Evolutionary conservation across 139 green algal genomes (phyloP).

Genomic region (Chlamydomonas asymmetrica): DNA sequence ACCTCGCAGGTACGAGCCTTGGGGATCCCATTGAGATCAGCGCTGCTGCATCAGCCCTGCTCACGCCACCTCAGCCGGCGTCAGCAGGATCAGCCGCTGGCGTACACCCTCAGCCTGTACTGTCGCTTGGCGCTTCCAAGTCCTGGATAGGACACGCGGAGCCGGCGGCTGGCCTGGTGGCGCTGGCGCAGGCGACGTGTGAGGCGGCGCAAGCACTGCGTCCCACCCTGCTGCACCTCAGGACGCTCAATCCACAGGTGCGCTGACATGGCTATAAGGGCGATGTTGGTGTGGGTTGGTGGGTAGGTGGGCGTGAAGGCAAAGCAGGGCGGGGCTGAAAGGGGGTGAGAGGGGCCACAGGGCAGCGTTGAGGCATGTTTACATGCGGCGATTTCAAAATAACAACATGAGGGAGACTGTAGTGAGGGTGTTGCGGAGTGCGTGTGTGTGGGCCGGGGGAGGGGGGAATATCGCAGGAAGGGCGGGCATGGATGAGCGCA

Average conservation of each 20-base stretch:
- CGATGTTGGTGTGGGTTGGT: too few species aligned
- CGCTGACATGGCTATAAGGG: too few species aligned
- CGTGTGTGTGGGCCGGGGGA: too few species aligned
- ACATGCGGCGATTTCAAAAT: too few species aligned
- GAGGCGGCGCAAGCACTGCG: slow-evolving; percentile 9
- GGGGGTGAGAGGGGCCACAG: not conserved
- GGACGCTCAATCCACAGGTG: slow-evolving; percentile 58
- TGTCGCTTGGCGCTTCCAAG: slow-evolving; percentile 28
- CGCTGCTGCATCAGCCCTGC: slow-evolving; percentile 13
- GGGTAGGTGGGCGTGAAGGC: not conserved
- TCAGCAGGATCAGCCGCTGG: slow-evolving; percentile 6
- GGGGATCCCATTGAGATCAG: slow-evolving; percentile 80
- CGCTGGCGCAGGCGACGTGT: slow-evolving; percentile 40
- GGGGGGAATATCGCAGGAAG: too few species aligned
- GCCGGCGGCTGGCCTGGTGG: slow-evolving; percentile 71
- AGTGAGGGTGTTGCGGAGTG: too few species aligned
- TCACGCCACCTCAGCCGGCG: not conserved
- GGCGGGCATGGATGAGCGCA: too few species aligned
- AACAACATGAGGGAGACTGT: not conserved
- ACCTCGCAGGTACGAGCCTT: slow-evolving; percentile 59
- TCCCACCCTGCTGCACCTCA: slow-evolving; percentile 58
- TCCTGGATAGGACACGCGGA: slow-evolving; percentile 68
- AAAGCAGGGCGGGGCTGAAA: not conserved
- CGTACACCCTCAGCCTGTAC: not conserved
- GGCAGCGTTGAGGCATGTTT: not conserved